These are phyloP conservation scores for Dissophora globulifera DNA, from an alignment of 192 early-diverging fungal species.

Conservation along the genomic window DNA sequence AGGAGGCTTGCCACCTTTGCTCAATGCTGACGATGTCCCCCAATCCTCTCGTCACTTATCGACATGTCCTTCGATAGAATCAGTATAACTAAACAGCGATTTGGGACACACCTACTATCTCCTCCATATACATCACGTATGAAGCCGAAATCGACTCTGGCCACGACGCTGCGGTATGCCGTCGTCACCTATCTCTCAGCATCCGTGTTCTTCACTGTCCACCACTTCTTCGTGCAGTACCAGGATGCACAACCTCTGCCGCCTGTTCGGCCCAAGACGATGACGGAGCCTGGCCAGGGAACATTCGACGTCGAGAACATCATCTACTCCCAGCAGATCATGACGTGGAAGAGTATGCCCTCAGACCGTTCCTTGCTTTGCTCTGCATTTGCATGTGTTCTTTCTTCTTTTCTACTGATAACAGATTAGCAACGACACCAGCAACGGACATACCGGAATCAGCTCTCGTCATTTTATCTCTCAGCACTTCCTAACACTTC, in stretches of 20 bases:
- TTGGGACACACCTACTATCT: too few species aligned
- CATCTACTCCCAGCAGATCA: constrained; percentile 28
- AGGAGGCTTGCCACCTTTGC: too few species aligned
- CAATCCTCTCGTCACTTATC: too few species aligned
- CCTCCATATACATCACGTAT: constrained; percentile 5
- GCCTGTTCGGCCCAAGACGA: constrained; percentile 13
- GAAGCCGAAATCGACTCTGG: constrained; percentile 3
- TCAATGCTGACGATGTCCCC: too few species aligned
- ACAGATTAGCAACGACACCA: too few species aligned
- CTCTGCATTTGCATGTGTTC: too few species aligned
- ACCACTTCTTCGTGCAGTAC: constrained; percentile 26
- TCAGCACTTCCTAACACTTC: too few species aligned
- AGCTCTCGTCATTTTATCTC: too few species aligned
- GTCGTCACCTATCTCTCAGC: constrained; percentile 21
- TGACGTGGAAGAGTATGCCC: constrained; percentile 37
- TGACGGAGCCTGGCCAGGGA: constrained; percentile 38
- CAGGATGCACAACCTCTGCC: constrained; percentile 9
- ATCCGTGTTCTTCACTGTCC: constrained; percentile 38
- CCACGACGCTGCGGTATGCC: constrained; percentile 20
- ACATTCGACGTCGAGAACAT: constrained; percentile 51
- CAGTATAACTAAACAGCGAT: background rate
- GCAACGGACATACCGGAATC: too few species aligned
- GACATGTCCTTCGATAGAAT: too few species aligned
- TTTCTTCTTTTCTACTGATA: too few species aligned
- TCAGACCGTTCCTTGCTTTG: too few species aligned